Percentiles rank a stretch among this genome's conserved stretches.
Conservation (phyloP, 2,329 filamentous ascomycete genomes). For the Mycocentrospora acerina region DNA sequence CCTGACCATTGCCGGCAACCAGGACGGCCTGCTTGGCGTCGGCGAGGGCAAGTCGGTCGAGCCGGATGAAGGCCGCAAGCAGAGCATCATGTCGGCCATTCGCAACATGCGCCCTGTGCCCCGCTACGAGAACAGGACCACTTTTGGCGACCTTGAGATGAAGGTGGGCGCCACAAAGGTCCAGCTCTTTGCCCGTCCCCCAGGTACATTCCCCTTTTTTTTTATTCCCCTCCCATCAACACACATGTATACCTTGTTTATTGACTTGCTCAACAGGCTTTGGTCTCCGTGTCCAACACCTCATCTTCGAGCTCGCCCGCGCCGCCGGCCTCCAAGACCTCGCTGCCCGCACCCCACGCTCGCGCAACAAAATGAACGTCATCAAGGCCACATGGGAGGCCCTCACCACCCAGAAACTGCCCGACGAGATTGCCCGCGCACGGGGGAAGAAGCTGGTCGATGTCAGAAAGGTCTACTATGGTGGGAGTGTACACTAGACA, state of each 20-base stretch:
- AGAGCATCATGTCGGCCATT: conserved; percentile 80
- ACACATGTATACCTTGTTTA: neutral
- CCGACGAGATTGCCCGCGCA: conserved; percentile 85
- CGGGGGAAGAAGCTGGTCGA: conserved; percentile 95
- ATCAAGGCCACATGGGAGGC: conserved; percentile 89
- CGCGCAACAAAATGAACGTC: conserved; percentile 96
- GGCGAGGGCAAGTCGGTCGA: conserved; percentile 89
- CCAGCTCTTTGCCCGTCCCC: conserved; percentile 77
- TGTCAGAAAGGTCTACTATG: conserved; percentile 96
- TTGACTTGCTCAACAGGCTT: conserved; percentile 68
- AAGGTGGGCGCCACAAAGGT: conserved; percentile 91
- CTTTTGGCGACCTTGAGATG: conserved; percentile 77
- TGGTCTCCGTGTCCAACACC: conserved; percentile 84
- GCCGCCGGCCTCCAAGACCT: conserved; percentile 85
- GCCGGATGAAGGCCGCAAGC: conserved; percentile 63
- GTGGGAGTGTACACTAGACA: conserved; percentile 55
- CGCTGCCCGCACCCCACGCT: conserved; percentile 77
- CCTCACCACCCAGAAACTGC: conserved; percentile 78
- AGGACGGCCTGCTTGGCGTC: conserved; percentile 80
- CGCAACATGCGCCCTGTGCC: conserved; percentile 90
- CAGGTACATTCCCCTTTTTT: conserved; percentile 62
- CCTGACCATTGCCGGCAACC: conserved; percentile 82
- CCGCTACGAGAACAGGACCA: conserved; percentile 88
- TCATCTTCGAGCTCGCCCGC: conserved; percentile 93
- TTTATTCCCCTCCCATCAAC: neutral